Evolutionary conservation across 2,329 filamentous ascomycete genomes (phyloP), one percentile per base, ranked within the genome.

Genomic region (Phialemoniopsis sp.): DNA sequence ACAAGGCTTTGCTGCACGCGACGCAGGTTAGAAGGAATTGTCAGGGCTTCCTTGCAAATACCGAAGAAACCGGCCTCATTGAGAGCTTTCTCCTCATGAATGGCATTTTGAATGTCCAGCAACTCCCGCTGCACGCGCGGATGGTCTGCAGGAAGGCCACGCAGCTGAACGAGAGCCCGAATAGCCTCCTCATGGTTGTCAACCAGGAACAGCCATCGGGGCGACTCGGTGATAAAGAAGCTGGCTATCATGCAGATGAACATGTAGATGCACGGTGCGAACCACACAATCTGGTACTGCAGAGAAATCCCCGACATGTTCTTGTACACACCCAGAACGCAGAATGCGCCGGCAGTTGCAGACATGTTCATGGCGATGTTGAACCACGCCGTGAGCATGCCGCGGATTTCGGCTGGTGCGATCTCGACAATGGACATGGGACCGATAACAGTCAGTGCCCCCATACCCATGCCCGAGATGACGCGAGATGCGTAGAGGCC

Each of bases 1-100:
- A 66, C 43, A 5, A 67, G 48, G 9, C 52, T 47, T 26, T 67
- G 62, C 40, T 65, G 62, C 13, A 65, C 51, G 3, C 66, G 59
- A n/a, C 63, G 60, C 4, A 66, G 55, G 38, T 69, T 69, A 12
- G 60, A 47, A 0, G 56, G 44, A 0, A 61, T 57, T 2, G 54
- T 41, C 14, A 68, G 65, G 0, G 57, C 60, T 38, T 69, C 65
- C 32, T 50, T 51, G 8, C 53, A 13, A 3, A 54, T 38, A 16
- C 42, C 41, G 10, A 42, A 8, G 13, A 55, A 30, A n/a, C n/a
- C n/a, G n/a, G n/a, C n/a, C n/a, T n/a, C n/a, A n/a, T n/a, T n/a
- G n/a, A n/a, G n/a, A n/a, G n/a, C n/a, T n/a, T n/a, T n/a, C n/a
- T n/a, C n/a, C n/a, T n/a, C n/a, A n/a, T n/a, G n/a, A n/a, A n/a